These are phyloP conservation scores for Xylaria cubensis DNA, from an alignment of 495 filamentous ascomycete species.

Conservation along the genomic window DNA sequence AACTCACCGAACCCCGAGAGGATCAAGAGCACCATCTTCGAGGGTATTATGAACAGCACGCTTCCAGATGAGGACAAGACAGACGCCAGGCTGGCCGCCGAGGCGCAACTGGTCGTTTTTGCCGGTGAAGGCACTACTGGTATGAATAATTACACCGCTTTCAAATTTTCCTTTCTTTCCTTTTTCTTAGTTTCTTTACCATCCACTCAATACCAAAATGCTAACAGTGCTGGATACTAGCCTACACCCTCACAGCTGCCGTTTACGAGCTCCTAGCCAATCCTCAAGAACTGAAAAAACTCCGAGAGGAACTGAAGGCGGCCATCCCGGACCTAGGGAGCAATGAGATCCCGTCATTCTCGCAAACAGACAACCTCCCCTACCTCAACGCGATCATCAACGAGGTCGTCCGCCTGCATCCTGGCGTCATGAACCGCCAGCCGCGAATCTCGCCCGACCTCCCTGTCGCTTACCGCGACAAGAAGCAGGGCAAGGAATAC, in stretches of 20 bases:
- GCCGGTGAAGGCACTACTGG: not conserved
- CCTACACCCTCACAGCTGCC: not conserved
- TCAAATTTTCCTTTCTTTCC: not conserved
- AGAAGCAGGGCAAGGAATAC: not conserved
- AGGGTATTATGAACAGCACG: not conserved
- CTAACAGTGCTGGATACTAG: not conserved
- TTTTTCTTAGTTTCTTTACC: not conserved
- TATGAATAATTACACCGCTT: not conserved
- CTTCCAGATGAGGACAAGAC: not conserved
- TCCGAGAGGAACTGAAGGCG: not conserved
- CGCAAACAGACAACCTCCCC: not conserved
- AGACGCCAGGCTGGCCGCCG: not conserved
- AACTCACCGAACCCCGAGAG: not conserved
- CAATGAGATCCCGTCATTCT: not conserved
- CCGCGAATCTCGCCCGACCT: not conserved
- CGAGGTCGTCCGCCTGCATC: not conserved
- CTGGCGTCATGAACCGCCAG: not conserved
- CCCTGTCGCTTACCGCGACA: not conserved
- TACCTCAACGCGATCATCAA: not conserved
- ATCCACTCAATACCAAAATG: not conserved
- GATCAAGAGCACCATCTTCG: conserved; percentile 1
- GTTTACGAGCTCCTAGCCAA: not conserved
- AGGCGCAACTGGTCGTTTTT: not conserved
- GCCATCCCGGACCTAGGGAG: not conserved
- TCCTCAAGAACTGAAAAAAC: not conserved